Conservation (phyloP, 1,284 basidiomycete genomes). For the Phellinidium pouzarii region DNA sequence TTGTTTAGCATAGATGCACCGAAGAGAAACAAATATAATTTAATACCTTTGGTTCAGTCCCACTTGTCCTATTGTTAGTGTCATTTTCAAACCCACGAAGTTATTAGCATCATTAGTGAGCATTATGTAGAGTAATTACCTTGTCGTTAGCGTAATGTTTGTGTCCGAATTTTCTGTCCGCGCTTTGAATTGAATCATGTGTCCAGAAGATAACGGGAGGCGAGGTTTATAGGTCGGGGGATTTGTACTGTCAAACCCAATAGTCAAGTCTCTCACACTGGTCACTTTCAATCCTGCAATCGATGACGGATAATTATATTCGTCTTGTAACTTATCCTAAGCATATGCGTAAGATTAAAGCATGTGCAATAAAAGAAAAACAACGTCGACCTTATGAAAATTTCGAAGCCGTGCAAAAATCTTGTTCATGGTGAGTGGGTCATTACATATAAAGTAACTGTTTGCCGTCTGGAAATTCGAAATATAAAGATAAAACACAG, state of each 20-base stretch:
- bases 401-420: conserved; percentile 65
- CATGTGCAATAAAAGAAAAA: neutral
- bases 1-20: neutral
- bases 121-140: conserved; percentile 35
- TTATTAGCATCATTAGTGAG: neutral
- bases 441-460: conserved; percentile 71
- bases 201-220: conserved; percentile 69
- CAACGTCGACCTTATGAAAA: conserved; percentile 37
- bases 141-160: conserved; percentile 56
- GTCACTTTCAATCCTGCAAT: conserved; percentile 57
- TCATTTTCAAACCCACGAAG: neutral
- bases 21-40: neutral
- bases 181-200: conserved; percentile 81
- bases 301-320: conserved; percentile 46
- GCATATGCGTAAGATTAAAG: conserved; percentile 16
- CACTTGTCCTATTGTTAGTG: conserved; percentile 56
- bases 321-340: conserved; percentile 21
- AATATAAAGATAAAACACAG: neutral
- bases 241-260: conserved; percentile 65
- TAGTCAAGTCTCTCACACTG: conserved; percentile 66
- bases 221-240: conserved; percentile 56
- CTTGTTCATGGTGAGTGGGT: conserved; percentile 52
- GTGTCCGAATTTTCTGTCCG: conserved; percentile 33
- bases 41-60: conserved; percentile 79
- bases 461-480: conserved; percentile 63